Evolutionary conservation across 2,329 filamentous ascomycete genomes (phyloP).

Genomic region (Fusarium sp.): DNA sequence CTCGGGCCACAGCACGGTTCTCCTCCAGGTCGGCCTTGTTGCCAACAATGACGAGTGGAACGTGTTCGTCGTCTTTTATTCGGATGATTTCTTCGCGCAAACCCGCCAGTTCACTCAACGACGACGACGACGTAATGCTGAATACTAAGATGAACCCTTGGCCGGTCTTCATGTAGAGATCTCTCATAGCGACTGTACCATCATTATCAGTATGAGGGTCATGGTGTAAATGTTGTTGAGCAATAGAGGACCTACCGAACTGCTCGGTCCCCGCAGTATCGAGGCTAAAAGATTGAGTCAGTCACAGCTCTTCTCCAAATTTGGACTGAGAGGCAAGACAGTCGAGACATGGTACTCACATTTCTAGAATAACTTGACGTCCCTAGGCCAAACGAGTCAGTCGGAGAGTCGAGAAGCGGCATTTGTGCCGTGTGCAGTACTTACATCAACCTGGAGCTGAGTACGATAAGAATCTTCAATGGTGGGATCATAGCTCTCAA

Average conservation of each 20-base stretch:
- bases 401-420: conserved; percentile 31
- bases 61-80: conserved; percentile 87
- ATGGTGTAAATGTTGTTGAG: conserved; percentile 27
- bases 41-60: conserved; percentile 89
- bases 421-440: conserved; percentile 52
- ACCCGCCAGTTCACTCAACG: conserved; percentile 83
- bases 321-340: conserved; percentile 27
- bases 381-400: conserved; percentile 66
- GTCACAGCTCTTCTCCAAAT: conserved; percentile 16
- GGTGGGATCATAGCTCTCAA: conserved; percentile 85
- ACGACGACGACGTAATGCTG: conserved; percentile 87
- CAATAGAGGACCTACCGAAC: conserved; percentile 74
- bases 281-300: conserved; percentile 64
- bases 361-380: conserved; percentile 89
- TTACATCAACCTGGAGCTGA: conserved; percentile 84
- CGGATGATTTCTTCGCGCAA: conserved; percentile 90
- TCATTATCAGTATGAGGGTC: conserved; percentile 41
- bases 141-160: conserved; percentile 94
- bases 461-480: conserved; percentile 84
- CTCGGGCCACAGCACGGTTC: conserved; percentile 80
- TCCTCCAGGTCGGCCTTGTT: conserved; percentile 94
- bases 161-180: conserved; percentile 93
- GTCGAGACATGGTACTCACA: conserved; percentile 65
- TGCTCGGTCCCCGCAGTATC: conserved; percentile 94
- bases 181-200: conserved; percentile 71